Conservation (phyloP, 169 alveolate species). For the Besnoitia besnoiti region DNA sequence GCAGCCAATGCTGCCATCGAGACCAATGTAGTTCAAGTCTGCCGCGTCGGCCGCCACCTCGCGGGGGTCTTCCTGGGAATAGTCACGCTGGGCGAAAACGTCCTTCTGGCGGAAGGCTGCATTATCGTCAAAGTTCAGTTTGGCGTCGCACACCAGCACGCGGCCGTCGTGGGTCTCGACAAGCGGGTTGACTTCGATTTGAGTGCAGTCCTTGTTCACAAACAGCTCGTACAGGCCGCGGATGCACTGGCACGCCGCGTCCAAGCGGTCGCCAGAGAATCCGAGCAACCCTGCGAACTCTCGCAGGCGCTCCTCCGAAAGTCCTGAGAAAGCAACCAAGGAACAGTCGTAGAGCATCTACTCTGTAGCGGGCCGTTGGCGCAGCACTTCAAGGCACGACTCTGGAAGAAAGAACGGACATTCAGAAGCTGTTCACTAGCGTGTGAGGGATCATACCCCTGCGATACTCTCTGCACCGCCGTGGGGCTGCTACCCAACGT, state of each 20-base stretch:
- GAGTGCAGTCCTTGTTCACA: conserved; percentile 88
- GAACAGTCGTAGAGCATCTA: too few relatives aligned
- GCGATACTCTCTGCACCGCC: too few relatives aligned
- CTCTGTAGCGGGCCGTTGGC: too few relatives aligned
- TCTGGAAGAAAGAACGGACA: too few relatives aligned
- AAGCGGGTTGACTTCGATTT: conserved; percentile 95
- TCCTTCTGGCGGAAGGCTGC: conserved; percentile 94
- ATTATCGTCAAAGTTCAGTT: conserved; percentile 95
- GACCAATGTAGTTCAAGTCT: conserved; percentile 92
- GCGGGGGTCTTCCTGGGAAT: conserved; percentile 79
- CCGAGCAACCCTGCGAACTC: conserved; percentile 73
- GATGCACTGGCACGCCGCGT: conserved; percentile 50
- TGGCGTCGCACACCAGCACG: conserved; percentile 93
- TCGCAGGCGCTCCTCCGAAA: conserved; percentile 63
- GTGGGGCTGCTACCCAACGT: too few relatives aligned
- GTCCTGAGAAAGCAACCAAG: not conserved
- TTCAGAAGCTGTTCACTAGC: too few relatives aligned
- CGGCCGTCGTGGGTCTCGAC: conserved; percentile 88
- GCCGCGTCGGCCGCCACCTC: conserved; percentile 91
- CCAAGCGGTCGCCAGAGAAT: conserved; percentile 66
- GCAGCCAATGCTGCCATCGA: conserved; percentile 91
- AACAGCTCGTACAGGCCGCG: conserved; percentile 82
- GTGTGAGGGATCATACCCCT: too few relatives aligned
- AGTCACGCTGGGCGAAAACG: conserved; percentile 38
- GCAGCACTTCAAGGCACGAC: too few relatives aligned